These are phyloP conservation scores for Trametes cubensis DNA, from an alignment of 768 basidiomycete species.

Conservation along the genomic window DNA sequence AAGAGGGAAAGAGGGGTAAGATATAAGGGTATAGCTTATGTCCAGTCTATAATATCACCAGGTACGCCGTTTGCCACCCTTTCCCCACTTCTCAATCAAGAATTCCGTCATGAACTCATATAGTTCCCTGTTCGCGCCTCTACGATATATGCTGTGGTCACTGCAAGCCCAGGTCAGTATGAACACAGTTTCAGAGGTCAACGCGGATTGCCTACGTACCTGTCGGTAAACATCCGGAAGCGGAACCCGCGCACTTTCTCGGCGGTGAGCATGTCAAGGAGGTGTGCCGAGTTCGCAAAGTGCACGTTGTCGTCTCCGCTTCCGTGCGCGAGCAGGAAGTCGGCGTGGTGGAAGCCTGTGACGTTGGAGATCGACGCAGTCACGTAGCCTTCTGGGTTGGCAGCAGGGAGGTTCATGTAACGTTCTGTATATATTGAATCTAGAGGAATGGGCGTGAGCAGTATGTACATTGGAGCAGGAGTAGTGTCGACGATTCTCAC, in stretches of 20 bases:
- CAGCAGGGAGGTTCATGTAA: conserved; percentile 85
- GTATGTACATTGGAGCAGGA: neutral
- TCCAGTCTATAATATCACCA: conserved; percentile 44
- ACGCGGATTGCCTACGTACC: conserved; percentile 48
- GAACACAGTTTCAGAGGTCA: neutral
- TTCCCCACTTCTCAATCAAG: conserved; percentile 92
- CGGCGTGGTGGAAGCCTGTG: conserved; percentile 77
- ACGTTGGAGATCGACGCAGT: conserved; percentile 89
- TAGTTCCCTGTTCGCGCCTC: conserved; percentile 83
- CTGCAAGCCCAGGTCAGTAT: conserved; percentile 42
- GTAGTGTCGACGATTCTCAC: conserved; percentile 40
- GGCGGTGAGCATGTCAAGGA: conserved; percentile 91
- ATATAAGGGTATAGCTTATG: neutral
- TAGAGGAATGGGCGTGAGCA: conserved; percentile 32
- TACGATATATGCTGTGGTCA: conserved; percentile 73
- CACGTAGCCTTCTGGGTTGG: conserved; percentile 86
- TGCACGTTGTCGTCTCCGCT: conserved; percentile 98
- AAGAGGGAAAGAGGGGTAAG: no score
- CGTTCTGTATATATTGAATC: conserved; percentile 98
- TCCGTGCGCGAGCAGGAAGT: conserved; percentile 89
- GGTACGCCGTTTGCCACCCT: conserved; percentile 66
- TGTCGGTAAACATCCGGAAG: conserved; percentile 98
- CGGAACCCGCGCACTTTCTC: conserved; percentile 72
- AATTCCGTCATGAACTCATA: conserved; percentile 86
- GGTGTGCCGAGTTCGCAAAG: conserved; percentile 84